A percentile compares a stretch with the other conserved stretches of the same genome.
These are phyloP conservation scores for Cutaneotrichosporon cutaneum DNA, from an alignment of 1,284 basidiomycete genomes.

Conservation along the genomic window DNA sequence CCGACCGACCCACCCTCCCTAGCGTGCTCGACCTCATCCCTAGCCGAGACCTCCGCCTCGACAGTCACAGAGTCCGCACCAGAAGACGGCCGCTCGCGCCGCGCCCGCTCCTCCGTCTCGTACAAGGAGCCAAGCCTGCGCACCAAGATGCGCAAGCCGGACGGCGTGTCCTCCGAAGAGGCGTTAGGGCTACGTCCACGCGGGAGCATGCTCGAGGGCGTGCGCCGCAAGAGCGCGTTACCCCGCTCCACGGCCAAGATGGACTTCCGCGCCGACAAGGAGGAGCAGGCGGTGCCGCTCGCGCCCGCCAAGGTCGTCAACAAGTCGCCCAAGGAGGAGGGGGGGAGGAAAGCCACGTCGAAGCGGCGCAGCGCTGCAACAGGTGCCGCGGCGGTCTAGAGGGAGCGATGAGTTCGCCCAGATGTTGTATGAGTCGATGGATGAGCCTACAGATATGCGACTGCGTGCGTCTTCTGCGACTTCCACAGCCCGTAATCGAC, in stretches of 20 bases:
- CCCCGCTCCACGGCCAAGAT: slow-evolving; percentile 10
- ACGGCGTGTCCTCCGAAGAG: slow-evolving; percentile 21
- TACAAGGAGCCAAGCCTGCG: slow-evolving; percentile 27
- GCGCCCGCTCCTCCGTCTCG: slow-evolving; percentile 17
- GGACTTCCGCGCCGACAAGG: not conserved
- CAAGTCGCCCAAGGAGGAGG: not conserved
- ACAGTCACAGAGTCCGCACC: not conserved
- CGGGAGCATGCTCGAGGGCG: slow-evolving; percentile 14
- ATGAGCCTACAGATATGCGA: not conserved
- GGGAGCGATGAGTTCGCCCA: no score
- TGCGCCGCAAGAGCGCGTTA: slow-evolving; percentile 24
- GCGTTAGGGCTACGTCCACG: slow-evolving; percentile 11
- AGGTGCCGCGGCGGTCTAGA: not conserved
- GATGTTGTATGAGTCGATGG: not conserved
- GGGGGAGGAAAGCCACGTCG: not conserved
- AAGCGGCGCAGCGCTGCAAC: not conserved
- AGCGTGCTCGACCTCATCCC: not conserved
- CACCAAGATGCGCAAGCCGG: slow-evolving; percentile 29
- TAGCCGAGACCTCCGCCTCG: no score
- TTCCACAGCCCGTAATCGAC: no score
- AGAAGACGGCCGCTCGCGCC: slow-evolving; percentile 16
- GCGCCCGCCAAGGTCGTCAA: not conserved
- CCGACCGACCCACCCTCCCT: not conserved
- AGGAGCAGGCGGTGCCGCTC: not conserved
- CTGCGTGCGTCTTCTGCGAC: not conserved